Evolutionary conservation across 2,329 filamentous ascomycete species (phyloP), one percentile per base, ranked within the genome.

Genomic region (Pleoardoris graminearum): DNA sequence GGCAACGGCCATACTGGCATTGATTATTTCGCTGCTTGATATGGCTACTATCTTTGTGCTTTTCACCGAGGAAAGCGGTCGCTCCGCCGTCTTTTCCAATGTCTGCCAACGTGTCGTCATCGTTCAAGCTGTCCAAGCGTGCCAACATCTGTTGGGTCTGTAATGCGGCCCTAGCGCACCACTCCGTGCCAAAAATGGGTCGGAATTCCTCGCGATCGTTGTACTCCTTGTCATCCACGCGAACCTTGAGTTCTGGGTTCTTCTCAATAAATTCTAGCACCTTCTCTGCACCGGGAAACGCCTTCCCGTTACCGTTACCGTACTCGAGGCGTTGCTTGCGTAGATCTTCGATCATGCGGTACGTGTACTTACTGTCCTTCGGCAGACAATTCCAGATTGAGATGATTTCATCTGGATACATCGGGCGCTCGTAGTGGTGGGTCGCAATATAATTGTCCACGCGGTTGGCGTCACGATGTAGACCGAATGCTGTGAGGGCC

Each of bases 361-460:
- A 63, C 1, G 55, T 55, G 29, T 66, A 68, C 37, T 54, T 58
- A 37, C 43, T 66, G 2, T 44, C 30, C 23, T 59, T 54, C 0
- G 59, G 58, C 1, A 67, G 39, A 21, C 57, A 61, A 10, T 57
- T 58, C 63, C 63, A 69, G 4, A 67, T 47, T 12, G 59, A 39
- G 16, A 58, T 48, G 0, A 68, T 43, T 17, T 67, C 60, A 6
- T 49, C 41, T 3, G 52, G 48, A 37, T 48, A 58, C 7, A 67
- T 44, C 10, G 59, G 62, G 7, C 58, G 54, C 12, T 38, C 23
- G 14, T 57, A 56, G n/a, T 62, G 55, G 4, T 48, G 36, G 14
- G 48, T 29, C 1, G 51, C 27, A 21, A 69, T 63, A 3, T 22
- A 48, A 5, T 33, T 25, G 10, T 69, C 65, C 0, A 68, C 38